Conservation (phyloP, 129 eudicot species). For the Silybum marianum region DNA sequence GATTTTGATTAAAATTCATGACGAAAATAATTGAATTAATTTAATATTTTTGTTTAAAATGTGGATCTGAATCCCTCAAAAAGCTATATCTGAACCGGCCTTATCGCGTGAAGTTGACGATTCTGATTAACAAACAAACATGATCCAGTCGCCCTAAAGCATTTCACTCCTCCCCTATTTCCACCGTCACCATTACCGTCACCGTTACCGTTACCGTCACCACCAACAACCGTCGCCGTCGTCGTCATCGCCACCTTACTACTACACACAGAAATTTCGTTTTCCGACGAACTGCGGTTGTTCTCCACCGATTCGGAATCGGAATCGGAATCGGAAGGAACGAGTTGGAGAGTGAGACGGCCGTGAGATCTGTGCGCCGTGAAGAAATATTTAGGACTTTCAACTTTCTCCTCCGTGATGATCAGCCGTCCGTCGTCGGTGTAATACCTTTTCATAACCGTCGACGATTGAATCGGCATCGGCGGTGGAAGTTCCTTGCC, state of each 20-base stretch:
- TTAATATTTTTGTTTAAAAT: neutral
- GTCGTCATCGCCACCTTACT: neutral
- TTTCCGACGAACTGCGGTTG: neutral
- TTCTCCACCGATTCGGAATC: neutral
- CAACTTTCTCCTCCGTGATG: slow-evolving; percentile 44
- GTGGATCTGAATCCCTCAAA: neutral
- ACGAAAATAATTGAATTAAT: neutral
- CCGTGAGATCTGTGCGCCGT: slow-evolving; percentile 47
- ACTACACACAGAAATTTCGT: slow-evolving; percentile 5
- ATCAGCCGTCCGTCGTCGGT: slow-evolving; percentile 54
- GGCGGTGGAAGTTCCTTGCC: slow-evolving; percentile 58
- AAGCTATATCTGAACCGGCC: slow-evolving; percentile 31
- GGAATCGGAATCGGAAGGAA: slow-evolving; percentile 1
- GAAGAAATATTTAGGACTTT: slow-evolving; percentile 30
- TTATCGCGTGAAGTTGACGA: slow-evolving; percentile 12
- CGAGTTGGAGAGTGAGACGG: slow-evolving; percentile 45
- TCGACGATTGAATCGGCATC: slow-evolving; percentile 29
- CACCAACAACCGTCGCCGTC: neutral
- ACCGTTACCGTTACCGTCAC: neutral
- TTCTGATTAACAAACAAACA: slow-evolving; percentile 35
- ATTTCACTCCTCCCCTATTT: slow-evolving; percentile 5
- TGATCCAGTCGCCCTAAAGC: slow-evolving; percentile 25
- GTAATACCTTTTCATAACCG: slow-evolving; percentile 45
- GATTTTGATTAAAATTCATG: neutral
- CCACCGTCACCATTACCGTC: neutral